phyloP scores from a whole-genome alignment of 2,329 filamentous ascomycete species.

The Fonsecaea erecta region DNA sequence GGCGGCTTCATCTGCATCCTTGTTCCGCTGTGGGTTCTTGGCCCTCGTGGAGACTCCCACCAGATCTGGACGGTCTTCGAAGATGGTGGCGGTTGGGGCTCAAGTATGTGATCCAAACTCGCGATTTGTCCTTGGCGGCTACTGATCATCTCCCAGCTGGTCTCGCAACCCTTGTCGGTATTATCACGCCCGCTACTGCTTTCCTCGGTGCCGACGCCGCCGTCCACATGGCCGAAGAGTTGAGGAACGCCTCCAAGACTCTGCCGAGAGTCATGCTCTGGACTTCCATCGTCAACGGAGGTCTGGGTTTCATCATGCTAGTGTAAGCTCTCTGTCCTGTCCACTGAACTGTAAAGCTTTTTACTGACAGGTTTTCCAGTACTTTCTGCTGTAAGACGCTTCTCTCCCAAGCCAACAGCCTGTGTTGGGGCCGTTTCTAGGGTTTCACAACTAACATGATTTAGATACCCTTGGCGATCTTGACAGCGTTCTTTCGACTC shows the following conservation, averaged over 20 bases:
- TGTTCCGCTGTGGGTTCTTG: slow-evolving; percentile 41
- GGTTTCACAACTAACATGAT: slow-evolving; percentile 24
- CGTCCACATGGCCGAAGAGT: slow-evolving; percentile 46
- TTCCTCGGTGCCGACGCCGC: slow-evolving; percentile 51
- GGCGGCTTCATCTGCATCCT: slow-evolving; percentile 43
- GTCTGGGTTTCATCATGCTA: slow-evolving; percentile 45
- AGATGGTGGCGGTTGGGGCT: slow-evolving; percentile 48
- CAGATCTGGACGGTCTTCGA: slow-evolving; percentile 55
- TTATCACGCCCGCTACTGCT: slow-evolving; percentile 47
- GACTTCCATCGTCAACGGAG: slow-evolving; percentile 44
- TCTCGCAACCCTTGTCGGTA: slow-evolving; percentile 50
- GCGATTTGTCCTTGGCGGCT: background rate
- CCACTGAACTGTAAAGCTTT: background rate
- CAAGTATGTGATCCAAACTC: slow-evolving; percentile 12
- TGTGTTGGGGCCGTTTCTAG: background rate
- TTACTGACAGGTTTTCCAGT: background rate
- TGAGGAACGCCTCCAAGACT: slow-evolving; percentile 43
- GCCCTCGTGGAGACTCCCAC: slow-evolving; percentile 43
- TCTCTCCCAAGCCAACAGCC: background rate
- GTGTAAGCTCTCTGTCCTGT: slow-evolving; percentile 27
- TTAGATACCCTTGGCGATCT: slow-evolving; percentile 45
- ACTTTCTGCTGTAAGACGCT: background rate
- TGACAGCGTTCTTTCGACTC: slow-evolving; percentile 37
- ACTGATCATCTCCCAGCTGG: slow-evolving; percentile 37
- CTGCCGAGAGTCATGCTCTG: slow-evolving; percentile 46